Conservation (phyloP, 148 eudicot genomes). For the Vaccinium macrocarpon region DNA sequence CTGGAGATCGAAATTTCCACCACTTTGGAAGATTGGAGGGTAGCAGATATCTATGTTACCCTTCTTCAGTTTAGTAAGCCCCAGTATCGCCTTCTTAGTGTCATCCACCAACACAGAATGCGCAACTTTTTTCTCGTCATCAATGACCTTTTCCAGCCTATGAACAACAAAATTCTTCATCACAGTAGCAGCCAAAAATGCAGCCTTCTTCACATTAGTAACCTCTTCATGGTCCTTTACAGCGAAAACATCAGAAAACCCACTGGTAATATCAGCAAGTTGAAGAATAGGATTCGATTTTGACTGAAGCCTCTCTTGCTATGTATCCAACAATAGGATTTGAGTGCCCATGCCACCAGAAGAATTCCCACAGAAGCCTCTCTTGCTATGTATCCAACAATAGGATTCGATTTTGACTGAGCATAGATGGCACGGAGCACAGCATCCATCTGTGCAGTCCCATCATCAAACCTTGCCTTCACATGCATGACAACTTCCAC, state of each 20-base stretch:
- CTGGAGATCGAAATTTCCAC: slow-evolving; percentile 79
- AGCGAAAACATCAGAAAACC: slow-evolving; percentile 73
- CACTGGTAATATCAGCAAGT: slow-evolving; percentile 56
- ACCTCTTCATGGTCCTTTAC: slow-evolving; percentile 64
- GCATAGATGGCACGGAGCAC: slow-evolving; percentile 39
- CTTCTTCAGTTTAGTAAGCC: slow-evolving; percentile 60
- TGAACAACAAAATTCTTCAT: slow-evolving; percentile 89
- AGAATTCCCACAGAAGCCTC: slow-evolving; percentile 82
- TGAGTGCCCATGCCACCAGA: slow-evolving; percentile 61
- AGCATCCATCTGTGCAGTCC: slow-evolving; percentile 59
- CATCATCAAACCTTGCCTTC: slow-evolving; percentile 65
- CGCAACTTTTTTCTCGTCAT: slow-evolving; percentile 80
- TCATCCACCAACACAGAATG: slow-evolving; percentile 85
- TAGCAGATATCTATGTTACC: slow-evolving; percentile 89
- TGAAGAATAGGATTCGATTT: slow-evolving; percentile 38
- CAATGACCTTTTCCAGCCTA: slow-evolving; percentile 71
- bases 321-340: no score
- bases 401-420: slow-evolving; percentile 24
- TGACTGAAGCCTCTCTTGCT: slow-evolving; percentile 60
- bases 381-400: slow-evolving; percentile 61
- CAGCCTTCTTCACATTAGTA: slow-evolving; percentile 74
- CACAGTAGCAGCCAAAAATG: slow-evolving; percentile 67
- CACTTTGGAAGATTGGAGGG: slow-evolving; percentile 95
- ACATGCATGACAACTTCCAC: slow-evolving; percentile 70
- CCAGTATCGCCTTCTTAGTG: slow-evolving; percentile 66